Evolutionary conservation across 768 basidiomycete genomes (phyloP), one percentile per base, ranked within the genome.

Genomic region (Cystofilobasidium macerans): DNA sequence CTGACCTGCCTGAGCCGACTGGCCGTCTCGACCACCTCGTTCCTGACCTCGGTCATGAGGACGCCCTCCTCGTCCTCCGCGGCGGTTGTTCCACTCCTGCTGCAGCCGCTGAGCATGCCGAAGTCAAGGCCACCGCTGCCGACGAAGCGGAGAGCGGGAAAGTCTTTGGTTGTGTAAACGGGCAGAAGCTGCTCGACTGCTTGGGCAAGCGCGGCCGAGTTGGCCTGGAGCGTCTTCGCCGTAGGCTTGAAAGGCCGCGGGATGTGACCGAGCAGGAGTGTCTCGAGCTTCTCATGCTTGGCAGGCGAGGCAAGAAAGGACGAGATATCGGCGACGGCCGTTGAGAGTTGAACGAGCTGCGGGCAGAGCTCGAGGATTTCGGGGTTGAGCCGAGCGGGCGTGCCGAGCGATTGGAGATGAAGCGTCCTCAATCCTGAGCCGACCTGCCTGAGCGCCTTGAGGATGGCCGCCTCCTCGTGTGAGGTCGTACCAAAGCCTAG

Each of bases 191-290:
- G 51, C 2, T 54, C 51, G 30, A 54, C 51, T 8, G 51, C 51
- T 13, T 32, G 11, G 26, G 13, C 14, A 26, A 54, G 51, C 51
- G 51, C 32, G 28, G 28, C 28, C 2, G 7, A 30, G 51, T 54
- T 54, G 26, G 26, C 51, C 28, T 32, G 28, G 28, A 54, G 51
- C 51, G 51, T 30, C 18, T 22, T 7, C 28, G 3, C 2, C 51
- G 51, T 54, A 26, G 51, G 51, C 51, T 54, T 54, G 51, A 54
- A 54, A 5, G 51, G 51, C 18, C 51, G 51, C 12, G 51, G 51
- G 30, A 54, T 54, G 51, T 54, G 51, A 7, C 51, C 51, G 51
- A 54, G 5, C 9, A 54, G 51, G 5, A 54, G 51, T 3, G 51
- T 32, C 8, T 32, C 3, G 5, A 54, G 14, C 18, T 32, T 14